Evolutionary conservation across 2,329 filamentous ascomycete species (phyloP), one percentile per base, ranked within the genome.

Genomic region (Cytospora schulzeri): DNA sequence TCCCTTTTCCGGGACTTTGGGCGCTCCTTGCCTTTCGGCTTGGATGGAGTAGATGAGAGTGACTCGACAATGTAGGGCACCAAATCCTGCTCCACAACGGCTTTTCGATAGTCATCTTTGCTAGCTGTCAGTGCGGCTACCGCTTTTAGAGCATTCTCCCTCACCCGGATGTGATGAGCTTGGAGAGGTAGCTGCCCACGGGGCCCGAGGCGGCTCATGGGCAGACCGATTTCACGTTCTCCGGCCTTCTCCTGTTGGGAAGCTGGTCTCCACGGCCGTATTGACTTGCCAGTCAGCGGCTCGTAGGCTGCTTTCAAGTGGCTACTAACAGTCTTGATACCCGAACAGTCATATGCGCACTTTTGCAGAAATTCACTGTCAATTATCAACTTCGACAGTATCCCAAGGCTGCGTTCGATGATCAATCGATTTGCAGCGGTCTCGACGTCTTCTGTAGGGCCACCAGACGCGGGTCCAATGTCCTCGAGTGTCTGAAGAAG

Each of bases 61-160:
- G 93, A 95, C 70, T 96, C 91, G 51, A 96, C 89, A 59, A 98
- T 88, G 73, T 90, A 93, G 0, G 88, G 84, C 53, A 96, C 83
- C 57, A 91, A 85, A n/a, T 93, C 92, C 70, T 91, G 87, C 28
- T 93, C 89, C 60, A 95, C 90, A 55, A 98, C 85, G 0, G 85
- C 83, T 73, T 96, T 96, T 52, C 93, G 85, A 72, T 94, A 92
- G 28, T 91, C 87, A 70, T 98, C 93, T 71, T 93, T 92, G 70
- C 90, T 89, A 3, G 91, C 87, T 1, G 91, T 87, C 58, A 98
- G 80, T 2, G 92, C 90, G n/a, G 91, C 91, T 63, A 98, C 79
- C 1, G 92, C 93, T 71, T 89, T 88, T 22, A 98, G 78, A 1
- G 88, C 85, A 57, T 86, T 89, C 75, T 94, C 91, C 61, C 95